Conservation (phyloP, 2,329 filamentous ascomycete genomes). For the Diaporthe sp. region DNA sequence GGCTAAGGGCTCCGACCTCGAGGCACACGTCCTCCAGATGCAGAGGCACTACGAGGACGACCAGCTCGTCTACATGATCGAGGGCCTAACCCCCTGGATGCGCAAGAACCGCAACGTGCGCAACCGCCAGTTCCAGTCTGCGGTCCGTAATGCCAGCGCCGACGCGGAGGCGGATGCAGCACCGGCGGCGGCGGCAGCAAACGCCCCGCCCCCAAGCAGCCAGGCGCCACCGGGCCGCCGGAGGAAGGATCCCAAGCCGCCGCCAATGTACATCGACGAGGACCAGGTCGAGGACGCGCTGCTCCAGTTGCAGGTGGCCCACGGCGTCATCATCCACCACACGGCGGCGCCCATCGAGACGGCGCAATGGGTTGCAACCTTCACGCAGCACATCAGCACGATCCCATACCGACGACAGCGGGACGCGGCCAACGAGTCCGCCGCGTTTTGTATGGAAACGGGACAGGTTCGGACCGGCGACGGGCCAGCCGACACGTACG, state of each 20-base stretch:
- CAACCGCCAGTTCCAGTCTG: conserved; percentile 75
- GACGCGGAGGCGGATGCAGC: conserved; percentile 40
- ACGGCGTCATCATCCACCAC: conserved; percentile 77
- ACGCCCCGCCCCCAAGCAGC: conserved; percentile 38
- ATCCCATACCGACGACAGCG: conserved; percentile 74
- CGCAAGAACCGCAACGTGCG: conserved; percentile 74
- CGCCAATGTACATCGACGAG: conserved; percentile 68
- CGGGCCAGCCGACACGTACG: conserved; percentile 73
- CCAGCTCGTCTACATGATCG: conserved; percentile 76
- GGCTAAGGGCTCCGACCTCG: conserved; percentile 60
- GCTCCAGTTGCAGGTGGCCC: conserved; percentile 74
- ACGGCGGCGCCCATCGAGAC: conserved; percentile 70
- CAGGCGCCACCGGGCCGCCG: conserved; percentile 40
- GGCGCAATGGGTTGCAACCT: conserved; percentile 76
- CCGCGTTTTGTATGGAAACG: conserved; percentile 81
- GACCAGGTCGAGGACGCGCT: conserved; percentile 77
- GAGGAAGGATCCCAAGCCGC: conserved; percentile 51
- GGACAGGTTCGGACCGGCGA: conserved; percentile 81
- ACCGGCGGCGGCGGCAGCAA: not conserved
- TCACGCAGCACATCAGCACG: conserved; percentile 83
- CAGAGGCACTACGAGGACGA: conserved; percentile 62
- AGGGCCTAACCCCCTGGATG: conserved; percentile 74
- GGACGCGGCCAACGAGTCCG: conserved; percentile 60
- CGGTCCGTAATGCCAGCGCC: conserved; percentile 63
- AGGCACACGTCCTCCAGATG: conserved; percentile 67